Evolutionary conservation across 2,329 filamentous ascomycete genomes (phyloP).

Genomic region (Aspergillus costaricaensis): DNA sequence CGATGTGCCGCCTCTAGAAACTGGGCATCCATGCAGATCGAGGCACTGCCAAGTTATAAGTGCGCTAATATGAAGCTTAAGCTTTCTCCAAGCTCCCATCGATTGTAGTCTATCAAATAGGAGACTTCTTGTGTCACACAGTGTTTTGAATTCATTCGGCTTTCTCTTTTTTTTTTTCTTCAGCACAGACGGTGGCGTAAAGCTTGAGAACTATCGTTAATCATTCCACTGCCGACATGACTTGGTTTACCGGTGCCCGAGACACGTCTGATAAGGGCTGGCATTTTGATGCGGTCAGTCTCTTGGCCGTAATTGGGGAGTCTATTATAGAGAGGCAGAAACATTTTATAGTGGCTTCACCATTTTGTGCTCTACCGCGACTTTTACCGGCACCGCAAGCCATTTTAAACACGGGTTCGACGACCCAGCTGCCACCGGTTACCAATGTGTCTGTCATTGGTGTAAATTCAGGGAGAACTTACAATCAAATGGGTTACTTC

Average conservation of each 20-base stretch:
- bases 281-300: background rate
- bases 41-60: no score
- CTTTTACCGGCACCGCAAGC: background rate
- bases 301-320: background rate
- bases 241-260: background rate
- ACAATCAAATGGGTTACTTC: background rate
- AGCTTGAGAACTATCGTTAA: no score
- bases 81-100: no score
- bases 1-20: no score
- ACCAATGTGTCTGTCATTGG: background rate
- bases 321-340: background rate
- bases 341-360: background rate
- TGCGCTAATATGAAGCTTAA: no score
- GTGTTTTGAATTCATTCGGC: no score
- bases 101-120: no score
- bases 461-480: background rate
- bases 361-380: background rate
- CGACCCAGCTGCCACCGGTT: background rate
- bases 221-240: background rate
- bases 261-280: background rate
- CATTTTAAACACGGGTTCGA: background rate
- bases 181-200: no score
- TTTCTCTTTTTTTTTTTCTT: no score
- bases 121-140: no score
- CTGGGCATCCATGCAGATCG: no score